Evolutionary conservation across 768 basidiomycete species (phyloP).

Genomic region (Pleurotus pulmonarius): DNA sequence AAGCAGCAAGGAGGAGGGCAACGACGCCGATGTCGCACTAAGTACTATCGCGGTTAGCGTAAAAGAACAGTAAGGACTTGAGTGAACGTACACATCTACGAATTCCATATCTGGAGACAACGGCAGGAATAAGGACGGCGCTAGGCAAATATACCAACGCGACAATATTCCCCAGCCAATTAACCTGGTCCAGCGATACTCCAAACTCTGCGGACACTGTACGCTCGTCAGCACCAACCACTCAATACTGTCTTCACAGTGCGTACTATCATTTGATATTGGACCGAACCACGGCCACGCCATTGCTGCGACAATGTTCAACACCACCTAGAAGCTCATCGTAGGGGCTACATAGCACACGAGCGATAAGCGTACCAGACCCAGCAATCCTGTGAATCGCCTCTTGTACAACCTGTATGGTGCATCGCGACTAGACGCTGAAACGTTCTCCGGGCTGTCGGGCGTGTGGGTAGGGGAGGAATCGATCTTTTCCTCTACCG

Average conservation of each 20-base stretch:
- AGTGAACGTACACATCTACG: slow-evolving; percentile 52
- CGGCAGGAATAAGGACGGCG: slow-evolving; percentile 53
- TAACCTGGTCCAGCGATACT: slow-evolving; percentile 69
- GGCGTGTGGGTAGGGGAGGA: too few species aligned
- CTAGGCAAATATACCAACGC: slow-evolving; percentile 59
- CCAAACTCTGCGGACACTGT: slow-evolving; percentile 59
- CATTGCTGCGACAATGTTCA: slow-evolving; percentile 65
- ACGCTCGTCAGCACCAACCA: not conserved
- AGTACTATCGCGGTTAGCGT: not conserved
- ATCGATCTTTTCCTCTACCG: too few species aligned
- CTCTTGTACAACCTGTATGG: slow-evolving; percentile 65
- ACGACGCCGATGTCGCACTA: slow-evolving; percentile 62
- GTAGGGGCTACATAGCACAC: too few species aligned
- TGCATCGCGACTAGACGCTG: not conserved
- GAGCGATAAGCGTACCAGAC: slow-evolving; percentile 43
- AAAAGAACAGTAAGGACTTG: not conserved
- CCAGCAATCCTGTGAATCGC: slow-evolving; percentile 62
- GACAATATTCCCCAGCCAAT: slow-evolving; percentile 77
- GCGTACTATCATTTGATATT: slow-evolving; percentile 63
- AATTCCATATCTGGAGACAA: slow-evolving; percentile 59
- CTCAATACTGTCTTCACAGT: not conserved
- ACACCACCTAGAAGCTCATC: slow-evolving; percentile 39
- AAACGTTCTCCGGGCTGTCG: too few species aligned
- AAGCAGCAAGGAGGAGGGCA: slow-evolving; percentile 57
- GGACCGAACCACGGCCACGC: slow-evolving; percentile 84